Evolutionary conservation across 768 basidiomycete genomes (phyloP).

Genomic region (Lactifluus piperatus): DNA sequence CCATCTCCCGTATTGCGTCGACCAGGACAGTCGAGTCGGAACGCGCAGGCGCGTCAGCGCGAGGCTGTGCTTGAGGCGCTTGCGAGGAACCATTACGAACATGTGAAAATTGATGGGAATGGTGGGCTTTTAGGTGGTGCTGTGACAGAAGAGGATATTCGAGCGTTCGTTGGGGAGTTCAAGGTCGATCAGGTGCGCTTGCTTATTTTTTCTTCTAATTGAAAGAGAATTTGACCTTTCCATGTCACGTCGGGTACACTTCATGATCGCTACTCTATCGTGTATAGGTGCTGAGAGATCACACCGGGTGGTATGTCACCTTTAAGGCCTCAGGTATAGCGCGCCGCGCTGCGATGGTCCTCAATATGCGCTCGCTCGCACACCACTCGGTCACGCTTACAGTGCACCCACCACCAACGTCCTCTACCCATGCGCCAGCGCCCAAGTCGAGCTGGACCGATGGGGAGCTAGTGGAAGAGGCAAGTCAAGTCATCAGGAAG

Average conservation of each 20-base stretch:
- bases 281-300: slow-evolving; percentile 58
- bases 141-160: slow-evolving; percentile 61
- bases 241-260: background rate
- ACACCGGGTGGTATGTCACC: slow-evolving; percentile 71
- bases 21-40: slow-evolving; percentile 29
- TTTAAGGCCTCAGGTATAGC: slow-evolving; percentile 59
- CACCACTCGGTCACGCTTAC: slow-evolving; percentile 52
- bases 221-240: background rate
- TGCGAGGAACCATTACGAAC: slow-evolving; percentile 53
- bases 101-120: slow-evolving; percentile 51
- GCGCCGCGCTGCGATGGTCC: slow-evolving; percentile 55
- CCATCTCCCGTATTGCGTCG: slow-evolving; percentile 36
- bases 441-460: slow-evolving; percentile 42
- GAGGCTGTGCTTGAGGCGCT: slow-evolving; percentile 41
- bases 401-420: slow-evolving; percentile 38
- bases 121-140: slow-evolving; percentile 37
- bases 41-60: slow-evolving; percentile 27
- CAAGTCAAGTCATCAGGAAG: slow-evolving; percentile 44
- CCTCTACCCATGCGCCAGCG: slow-evolving; percentile 29
- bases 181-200: slow-evolving; percentile 59
- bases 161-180: slow-evolving; percentile 59
- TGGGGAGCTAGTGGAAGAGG: slow-evolving; percentile 44
- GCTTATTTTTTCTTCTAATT: background rate
- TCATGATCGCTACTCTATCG: slow-evolving; percentile 5
- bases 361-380: slow-evolving; percentile 47